These are phyloP conservation scores for Calocybe indica DNA, from an alignment of 768 basidiomycete genomes.

Conservation along the genomic window DNA sequence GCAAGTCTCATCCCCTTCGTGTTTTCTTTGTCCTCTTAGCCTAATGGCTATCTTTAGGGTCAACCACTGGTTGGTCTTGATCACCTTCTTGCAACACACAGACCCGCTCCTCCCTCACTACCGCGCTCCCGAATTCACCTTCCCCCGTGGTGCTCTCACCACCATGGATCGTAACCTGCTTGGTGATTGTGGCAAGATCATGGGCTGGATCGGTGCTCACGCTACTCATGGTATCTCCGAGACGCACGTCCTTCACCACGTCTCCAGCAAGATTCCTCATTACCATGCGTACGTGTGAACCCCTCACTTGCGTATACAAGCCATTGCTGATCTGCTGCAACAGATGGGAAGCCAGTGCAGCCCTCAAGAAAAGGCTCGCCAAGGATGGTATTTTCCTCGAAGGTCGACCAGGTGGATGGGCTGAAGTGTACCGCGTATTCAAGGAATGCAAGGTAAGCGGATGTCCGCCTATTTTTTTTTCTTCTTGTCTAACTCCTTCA, in stretches of 20 bases:
- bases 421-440: constrained; percentile 73
- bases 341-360: constrained; percentile 87
- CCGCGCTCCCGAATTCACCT: constrained; percentile 83
- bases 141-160: constrained; percentile 87
- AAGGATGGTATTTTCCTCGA: constrained; percentile 57
- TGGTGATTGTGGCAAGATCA: constrained; percentile 70
- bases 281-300: constrained; percentile 61
- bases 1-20: constrained; percentile 22
- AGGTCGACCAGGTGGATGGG: constrained; percentile 75
- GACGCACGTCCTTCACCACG: constrained; percentile 90
- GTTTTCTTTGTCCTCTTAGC: constrained; percentile 1
- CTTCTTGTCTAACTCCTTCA: not conserved
- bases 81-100: constrained; percentile 98
- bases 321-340: constrained; percentile 2
- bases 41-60: constrained; percentile 37
- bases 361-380: constrained; percentile 72
- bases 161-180: constrained; percentile 84
- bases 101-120: constrained; percentile 95
- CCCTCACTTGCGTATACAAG: not conserved
- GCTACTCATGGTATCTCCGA: constrained; percentile 92
- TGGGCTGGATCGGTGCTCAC: constrained; percentile 81
- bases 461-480: not conserved
- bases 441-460: constrained; percentile 66
- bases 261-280: constrained; percentile 94
- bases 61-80: constrained; percentile 93